A percentile compares a stretch with the other conserved stretches of the same genome.
phyloP scores from a whole-genome alignment of 2,329 filamentous ascomycete species.

The Neopestalotiopsis clavispora region DNA sequence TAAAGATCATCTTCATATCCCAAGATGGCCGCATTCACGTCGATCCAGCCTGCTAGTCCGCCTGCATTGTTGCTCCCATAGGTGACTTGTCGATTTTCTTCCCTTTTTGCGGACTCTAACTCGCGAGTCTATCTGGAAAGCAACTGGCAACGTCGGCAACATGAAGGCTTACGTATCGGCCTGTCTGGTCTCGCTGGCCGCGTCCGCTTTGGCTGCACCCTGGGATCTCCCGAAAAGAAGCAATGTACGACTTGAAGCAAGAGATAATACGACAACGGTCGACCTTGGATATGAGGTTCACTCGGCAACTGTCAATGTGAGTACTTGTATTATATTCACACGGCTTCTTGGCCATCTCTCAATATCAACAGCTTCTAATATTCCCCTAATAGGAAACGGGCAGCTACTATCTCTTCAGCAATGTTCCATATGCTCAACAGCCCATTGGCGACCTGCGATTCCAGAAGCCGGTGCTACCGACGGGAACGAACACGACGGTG shows the following conservation, averaged over 20 bases:
- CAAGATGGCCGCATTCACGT: background rate
- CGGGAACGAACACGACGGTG: constrained; percentile 29
- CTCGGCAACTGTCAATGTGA: constrained; percentile 30
- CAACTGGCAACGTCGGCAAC: background rate
- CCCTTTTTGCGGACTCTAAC: background rate
- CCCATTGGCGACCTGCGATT: constrained; percentile 32
- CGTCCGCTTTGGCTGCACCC: constrained; percentile 8
- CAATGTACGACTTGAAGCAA: background rate
- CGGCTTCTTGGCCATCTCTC: background rate
- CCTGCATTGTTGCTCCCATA: background rate
- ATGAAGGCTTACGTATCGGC: constrained; percentile 12
- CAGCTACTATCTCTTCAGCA: constrained; percentile 43
- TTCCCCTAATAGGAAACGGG: constrained; percentile 30
- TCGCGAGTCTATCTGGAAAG: background rate
- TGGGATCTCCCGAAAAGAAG: constrained; percentile 3
- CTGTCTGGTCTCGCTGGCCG: constrained; percentile 10
- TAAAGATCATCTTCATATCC: constrained; percentile 8
- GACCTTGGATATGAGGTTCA: constrained; percentile 35
- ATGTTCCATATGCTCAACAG: constrained; percentile 39
- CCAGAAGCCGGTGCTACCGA: constrained; percentile 32
- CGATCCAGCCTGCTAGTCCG: constrained; percentile 6
- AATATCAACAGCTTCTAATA: background rate
- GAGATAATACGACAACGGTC: constrained; percentile 22
- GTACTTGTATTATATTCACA: background rate
- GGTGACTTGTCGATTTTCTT: constrained; percentile 3